These are phyloP conservation scores for Phoenix roebelenii DNA, from an alignment of 176 grass and related monocot species.

Conservation along the genomic window DNA sequence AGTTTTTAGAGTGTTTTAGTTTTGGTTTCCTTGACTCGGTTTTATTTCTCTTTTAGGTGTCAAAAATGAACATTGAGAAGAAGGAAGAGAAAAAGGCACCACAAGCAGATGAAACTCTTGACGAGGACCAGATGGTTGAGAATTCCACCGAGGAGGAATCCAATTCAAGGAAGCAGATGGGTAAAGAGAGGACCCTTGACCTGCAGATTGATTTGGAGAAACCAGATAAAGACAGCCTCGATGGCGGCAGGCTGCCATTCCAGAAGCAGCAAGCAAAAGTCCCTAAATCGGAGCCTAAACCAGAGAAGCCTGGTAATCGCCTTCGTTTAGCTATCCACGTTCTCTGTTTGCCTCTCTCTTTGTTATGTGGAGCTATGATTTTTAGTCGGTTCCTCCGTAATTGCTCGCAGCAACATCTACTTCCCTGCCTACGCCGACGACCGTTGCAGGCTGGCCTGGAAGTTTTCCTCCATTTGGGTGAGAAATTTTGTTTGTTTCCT, in stretches of 20 bases:
- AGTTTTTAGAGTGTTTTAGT: background rate
- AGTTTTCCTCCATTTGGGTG: constrained; percentile 73
- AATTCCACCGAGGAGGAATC: constrained; percentile 27
- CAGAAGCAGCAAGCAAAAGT: constrained; percentile 44
- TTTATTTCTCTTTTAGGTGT: constrained; percentile 19
- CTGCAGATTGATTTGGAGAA: constrained; percentile 95
- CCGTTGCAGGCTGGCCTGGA: constrained; percentile 65
- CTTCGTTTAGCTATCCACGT: background rate
- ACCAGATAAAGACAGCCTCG: constrained; percentile 23
- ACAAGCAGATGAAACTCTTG: constrained; percentile 30
- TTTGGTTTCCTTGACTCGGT: constrained; percentile 6
- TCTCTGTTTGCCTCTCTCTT: background rate
- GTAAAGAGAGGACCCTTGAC: constrained; percentile 18
- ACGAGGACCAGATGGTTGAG: constrained; percentile 39
- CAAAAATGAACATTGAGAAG: constrained; percentile 42
- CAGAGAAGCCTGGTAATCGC: constrained; percentile 61
- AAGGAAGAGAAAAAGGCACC: constrained; percentile 44
- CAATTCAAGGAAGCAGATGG: constrained; percentile 37
- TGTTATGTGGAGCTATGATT: background rate
- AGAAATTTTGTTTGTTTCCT: constrained; percentile 11
- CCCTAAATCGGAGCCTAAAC: constrained; percentile 57
- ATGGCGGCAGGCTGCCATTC: constrained; percentile 32
- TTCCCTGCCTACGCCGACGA: constrained; percentile 34
- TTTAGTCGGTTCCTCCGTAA: background rate
- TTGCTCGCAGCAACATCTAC: constrained; percentile 31